Percentiles rank a stretch among this genome's conserved stretches.
Evolutionary conservation across 2,329 filamentous ascomycete genomes (phyloP).

Genomic region (Lomentospora prolificans): DNA sequence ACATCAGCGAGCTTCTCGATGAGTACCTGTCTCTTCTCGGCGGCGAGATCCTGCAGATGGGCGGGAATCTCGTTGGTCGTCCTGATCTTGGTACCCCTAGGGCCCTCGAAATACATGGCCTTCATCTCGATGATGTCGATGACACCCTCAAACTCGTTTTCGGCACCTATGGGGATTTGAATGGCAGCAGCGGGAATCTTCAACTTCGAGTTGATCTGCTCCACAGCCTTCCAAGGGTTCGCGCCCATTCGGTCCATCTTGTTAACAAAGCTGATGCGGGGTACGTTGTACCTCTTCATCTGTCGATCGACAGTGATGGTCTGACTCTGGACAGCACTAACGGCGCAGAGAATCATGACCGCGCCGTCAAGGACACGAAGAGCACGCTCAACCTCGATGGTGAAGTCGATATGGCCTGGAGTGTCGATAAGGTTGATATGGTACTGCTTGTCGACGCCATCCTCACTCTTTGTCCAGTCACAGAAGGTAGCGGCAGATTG

Average conservation of each 20-base stretch:
- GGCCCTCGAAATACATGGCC: constrained; percentile 84
- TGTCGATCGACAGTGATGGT: constrained; percentile 97
- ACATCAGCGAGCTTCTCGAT: constrained; percentile 96
- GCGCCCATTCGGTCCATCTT: constrained; percentile 99
- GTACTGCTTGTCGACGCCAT: constrained; percentile 80
- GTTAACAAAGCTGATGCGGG: constrained; percentile 92
- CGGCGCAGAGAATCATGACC: constrained; percentile 96
- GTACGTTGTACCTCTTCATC: constrained; percentile 97
- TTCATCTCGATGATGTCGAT: constrained; percentile 90
- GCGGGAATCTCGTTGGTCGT: constrained; percentile 73
- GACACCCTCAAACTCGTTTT: constrained; percentile 87
- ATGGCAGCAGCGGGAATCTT: constrained; percentile 87
- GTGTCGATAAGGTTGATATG: constrained; percentile 99
- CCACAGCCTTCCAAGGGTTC: constrained; percentile 94
- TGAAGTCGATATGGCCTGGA: constrained; percentile 97
- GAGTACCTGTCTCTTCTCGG: constrained; percentile 73
- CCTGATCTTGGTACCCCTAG: constrained; percentile 66
- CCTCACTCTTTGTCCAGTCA: constrained; percentile 83
- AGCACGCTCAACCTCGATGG: constrained; percentile 94
- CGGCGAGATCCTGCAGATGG: constrained; percentile 63
- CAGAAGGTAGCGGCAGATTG: constrained; percentile 97
- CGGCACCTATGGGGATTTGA: constrained; percentile 86
- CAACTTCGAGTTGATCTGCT: constrained; percentile 95
- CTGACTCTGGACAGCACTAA: constrained; percentile 93
- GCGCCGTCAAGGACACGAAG: constrained; percentile 91